Evolutionary conservation across 179 eudicot species (phyloP).

Genomic region (Heliamphora pulchella): DNA sequence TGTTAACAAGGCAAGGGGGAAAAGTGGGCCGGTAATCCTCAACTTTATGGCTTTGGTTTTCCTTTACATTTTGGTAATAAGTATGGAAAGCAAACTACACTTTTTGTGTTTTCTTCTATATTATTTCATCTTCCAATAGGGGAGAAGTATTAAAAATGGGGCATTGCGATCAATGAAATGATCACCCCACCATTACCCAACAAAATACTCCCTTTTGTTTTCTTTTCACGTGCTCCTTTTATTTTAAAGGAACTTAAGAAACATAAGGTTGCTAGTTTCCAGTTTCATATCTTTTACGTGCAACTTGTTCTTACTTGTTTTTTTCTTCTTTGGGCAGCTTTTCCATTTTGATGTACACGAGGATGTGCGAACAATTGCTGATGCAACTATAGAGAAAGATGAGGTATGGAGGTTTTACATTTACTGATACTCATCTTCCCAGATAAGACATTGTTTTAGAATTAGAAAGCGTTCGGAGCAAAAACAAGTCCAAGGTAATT

Average conservation of each 20-base stretch:
- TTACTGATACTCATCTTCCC: background rate
- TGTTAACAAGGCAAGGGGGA: conserved; percentile 94
- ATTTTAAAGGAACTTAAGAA: background rate
- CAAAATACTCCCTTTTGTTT: no score
- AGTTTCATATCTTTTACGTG: background rate
- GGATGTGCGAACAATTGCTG: conserved; percentile 96
- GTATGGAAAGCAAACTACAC: background rate
- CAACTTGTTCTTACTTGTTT: background rate
- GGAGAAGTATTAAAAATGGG: background rate
- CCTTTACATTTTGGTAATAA: background rate
- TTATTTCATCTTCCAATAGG: background rate
- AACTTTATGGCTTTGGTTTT: conserved; percentile 11
- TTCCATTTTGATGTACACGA: conserved; percentile 99
- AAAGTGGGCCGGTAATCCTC: conserved; percentile 91
- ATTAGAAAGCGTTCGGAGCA: background rate
- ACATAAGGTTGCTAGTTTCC: background rate
- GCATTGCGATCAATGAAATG: background rate
- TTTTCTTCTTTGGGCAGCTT: conserved; percentile 43
- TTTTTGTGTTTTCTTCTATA: background rate
- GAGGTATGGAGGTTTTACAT: conserved; percentile 47
- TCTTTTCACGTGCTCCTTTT: background rate
- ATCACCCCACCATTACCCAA: background rate
- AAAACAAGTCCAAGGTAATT: background rate
- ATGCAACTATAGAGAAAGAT: conserved; percentile 96
- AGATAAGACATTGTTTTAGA: background rate